Conservation (phyloP, 306 rosid species). For the Quercus wislizeni region DNA sequence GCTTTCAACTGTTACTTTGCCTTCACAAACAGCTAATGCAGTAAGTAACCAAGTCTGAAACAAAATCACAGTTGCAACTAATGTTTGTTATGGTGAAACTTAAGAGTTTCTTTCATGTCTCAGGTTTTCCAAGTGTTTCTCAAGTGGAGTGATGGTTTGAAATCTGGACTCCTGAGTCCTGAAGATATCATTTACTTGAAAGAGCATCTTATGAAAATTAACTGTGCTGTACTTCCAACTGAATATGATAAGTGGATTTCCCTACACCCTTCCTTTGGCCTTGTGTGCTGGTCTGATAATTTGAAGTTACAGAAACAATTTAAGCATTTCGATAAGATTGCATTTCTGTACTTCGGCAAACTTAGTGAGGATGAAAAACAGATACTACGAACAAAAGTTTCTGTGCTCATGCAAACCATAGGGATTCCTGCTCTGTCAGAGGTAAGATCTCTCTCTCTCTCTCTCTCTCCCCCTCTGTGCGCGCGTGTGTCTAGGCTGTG, state of each 20-base stretch:
- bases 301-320: conserved; percentile 57
- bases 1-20: conserved; percentile 62
- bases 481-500: neutral
- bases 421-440: conserved; percentile 89
- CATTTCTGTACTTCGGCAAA: conserved; percentile 64
- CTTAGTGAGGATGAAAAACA: conserved; percentile 44
- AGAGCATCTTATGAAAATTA: conserved; percentile 52
- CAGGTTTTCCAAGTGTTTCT: conserved; percentile 78
- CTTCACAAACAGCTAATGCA: conserved; percentile 66
- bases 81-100: conserved; percentile 15
- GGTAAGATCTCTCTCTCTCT: conserved; percentile 52
- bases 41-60: conserved; percentile 44
- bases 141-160: conserved; percentile 77
- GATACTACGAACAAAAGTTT: conserved; percentile 43
- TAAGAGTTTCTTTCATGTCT: conserved; percentile 20
- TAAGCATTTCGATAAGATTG: conserved; percentile 60
- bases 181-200: conserved; percentile 61
- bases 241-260: conserved; percentile 41
- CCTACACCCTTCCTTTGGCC: conserved; percentile 76
- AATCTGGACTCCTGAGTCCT: conserved; percentile 51
- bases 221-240: conserved; percentile 79
- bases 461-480: conserved; percentile 13
- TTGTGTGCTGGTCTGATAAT: conserved; percentile 86
- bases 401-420: conserved; percentile 59
- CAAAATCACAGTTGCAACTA: conserved; percentile 8